Evolutionary conservation across 495 filamentous ascomycete genomes (phyloP).

Genomic region (Xylaria telfairii): DNA sequence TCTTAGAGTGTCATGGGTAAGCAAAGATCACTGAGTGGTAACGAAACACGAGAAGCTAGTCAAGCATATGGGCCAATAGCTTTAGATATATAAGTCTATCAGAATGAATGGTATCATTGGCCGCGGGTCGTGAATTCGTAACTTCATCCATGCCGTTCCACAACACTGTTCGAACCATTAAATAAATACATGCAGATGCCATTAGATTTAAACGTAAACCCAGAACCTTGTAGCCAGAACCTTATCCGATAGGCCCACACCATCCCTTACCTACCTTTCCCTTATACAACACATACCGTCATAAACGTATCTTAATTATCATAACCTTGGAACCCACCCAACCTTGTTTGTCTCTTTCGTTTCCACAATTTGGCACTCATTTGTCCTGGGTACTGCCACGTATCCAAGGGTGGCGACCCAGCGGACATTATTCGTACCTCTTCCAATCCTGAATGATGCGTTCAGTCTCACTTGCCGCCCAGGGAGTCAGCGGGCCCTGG

Average conservation of each 20-base stretch:
- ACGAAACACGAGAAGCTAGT: background rate
- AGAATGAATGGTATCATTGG: slow-evolving; percentile 9
- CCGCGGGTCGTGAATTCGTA: slow-evolving; percentile 8
- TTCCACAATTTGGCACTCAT: background rate
- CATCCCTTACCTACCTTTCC: background rate
- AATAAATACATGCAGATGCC: background rate
- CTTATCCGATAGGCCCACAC: background rate
- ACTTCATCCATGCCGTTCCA: background rate
- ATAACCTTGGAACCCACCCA: background rate
- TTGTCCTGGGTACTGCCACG: background rate
- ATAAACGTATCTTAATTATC: slow-evolving; percentile 4
- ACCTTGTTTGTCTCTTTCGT: background rate
- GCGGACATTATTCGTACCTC: slow-evolving; percentile 54
- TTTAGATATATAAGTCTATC: background rate
- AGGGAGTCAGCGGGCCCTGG: slow-evolving; percentile 51
- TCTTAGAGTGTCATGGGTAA: background rate
- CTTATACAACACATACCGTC: background rate
- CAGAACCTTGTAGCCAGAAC: slow-evolving; percentile 6
- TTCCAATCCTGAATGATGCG: slow-evolving; percentile 61
- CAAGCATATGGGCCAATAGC: background rate
- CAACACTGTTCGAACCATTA: background rate
- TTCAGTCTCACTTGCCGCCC: slow-evolving; percentile 55
- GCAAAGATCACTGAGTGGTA: background rate
- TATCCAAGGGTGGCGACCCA: background rate
- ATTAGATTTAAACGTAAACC: slow-evolving; percentile 8